These are phyloP conservation scores for Nigrospora sphaerica DNA, from an alignment of 2,329 filamentous ascomycete genomes.

Conservation along the genomic window DNA sequence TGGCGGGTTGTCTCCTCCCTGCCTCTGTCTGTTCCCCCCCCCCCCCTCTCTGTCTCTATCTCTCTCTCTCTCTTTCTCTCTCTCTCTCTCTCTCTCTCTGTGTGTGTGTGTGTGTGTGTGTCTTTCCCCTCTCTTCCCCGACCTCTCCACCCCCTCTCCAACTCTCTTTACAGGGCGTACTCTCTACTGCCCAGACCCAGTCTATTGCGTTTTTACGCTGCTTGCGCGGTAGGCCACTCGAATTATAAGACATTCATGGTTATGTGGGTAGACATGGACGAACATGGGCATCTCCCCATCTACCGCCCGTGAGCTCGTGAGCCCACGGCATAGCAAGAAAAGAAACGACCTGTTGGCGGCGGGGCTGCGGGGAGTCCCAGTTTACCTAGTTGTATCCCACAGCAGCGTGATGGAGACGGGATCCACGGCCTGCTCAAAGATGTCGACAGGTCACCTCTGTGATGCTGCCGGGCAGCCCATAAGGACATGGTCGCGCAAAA, in stretches of 20 bases:
- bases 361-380: too few species aligned
- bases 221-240: not conserved
- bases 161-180: not conserved
- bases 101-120: not conserved
- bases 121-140: not conserved
- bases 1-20: not conserved
- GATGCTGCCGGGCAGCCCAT: too few species aligned
- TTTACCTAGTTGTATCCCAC: too few species aligned
- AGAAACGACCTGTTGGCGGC: too few species aligned
- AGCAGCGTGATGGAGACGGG: too few species aligned
- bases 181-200: not conserved
- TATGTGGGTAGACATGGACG: not conserved
- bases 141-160: not conserved
- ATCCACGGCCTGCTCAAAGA: too few species aligned
- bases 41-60: not conserved
- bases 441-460: too few species aligned
- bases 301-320: not conserved
- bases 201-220: not conserved
- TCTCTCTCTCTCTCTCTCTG: not conserved
- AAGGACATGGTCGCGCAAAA: too few species aligned
- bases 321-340: not conserved
- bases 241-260: not conserved
- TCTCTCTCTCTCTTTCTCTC: not conserved
- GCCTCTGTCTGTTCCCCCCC: not conserved
- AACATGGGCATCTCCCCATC: too few species aligned